A percentile compares a stretch with the other conserved stretches of the same genome.
These are phyloP conservation scores for Dictyostelium firmibasis DNA, from an alignment of 78 protist species.

Conservation along the genomic window DNA sequence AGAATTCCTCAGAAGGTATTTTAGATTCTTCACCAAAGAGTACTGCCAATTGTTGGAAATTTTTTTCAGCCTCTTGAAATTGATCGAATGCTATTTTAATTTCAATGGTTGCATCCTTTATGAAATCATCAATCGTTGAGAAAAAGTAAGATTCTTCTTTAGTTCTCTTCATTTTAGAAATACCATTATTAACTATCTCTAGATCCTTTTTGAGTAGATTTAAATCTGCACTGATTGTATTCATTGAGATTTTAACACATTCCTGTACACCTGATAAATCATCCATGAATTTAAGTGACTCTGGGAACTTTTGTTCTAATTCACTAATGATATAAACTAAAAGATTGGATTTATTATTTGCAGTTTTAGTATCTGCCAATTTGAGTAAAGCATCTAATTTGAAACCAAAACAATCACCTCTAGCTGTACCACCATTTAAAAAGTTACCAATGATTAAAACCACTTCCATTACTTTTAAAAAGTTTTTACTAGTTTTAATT, in stretches of 20 bases:
- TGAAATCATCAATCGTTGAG: slow-evolving; percentile 48
- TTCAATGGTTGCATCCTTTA: slow-evolving; percentile 58
- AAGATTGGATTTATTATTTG: slow-evolving; percentile 47
- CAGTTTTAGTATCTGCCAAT: slow-evolving; percentile 61
- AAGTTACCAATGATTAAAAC: slow-evolving; percentile 81
- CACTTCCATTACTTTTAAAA: slow-evolving; percentile 69
- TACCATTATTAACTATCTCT: slow-evolving; percentile 14
- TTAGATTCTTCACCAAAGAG: slow-evolving; percentile 70
- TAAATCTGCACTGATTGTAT: not conserved
- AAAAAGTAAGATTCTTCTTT: slow-evolving; percentile 52
- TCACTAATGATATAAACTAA: slow-evolving; percentile 53
- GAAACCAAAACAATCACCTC: slow-evolving; percentile 84
- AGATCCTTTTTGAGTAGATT: slow-evolving; percentile 47
- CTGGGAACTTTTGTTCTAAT: slow-evolving; percentile 50
- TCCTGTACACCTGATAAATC: slow-evolving; percentile 11
- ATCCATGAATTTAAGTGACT: slow-evolving; percentile 9
- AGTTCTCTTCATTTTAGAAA: slow-evolving; percentile 42
- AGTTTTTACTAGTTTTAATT: slow-evolving; percentile 5
- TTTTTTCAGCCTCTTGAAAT: slow-evolving; percentile 11
- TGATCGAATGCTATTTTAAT: slow-evolving; percentile 52
- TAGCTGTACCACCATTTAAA: slow-evolving; percentile 82
- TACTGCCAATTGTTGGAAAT: slow-evolving; percentile 6
- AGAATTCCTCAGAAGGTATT: slow-evolving; percentile 69
- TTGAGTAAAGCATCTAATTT: slow-evolving; percentile 63
- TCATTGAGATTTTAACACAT: slow-evolving; percentile 43